These are phyloP conservation scores for Salvia splendens DNA, from an alignment of 257 asterid species.

Conservation along the genomic window DNA sequence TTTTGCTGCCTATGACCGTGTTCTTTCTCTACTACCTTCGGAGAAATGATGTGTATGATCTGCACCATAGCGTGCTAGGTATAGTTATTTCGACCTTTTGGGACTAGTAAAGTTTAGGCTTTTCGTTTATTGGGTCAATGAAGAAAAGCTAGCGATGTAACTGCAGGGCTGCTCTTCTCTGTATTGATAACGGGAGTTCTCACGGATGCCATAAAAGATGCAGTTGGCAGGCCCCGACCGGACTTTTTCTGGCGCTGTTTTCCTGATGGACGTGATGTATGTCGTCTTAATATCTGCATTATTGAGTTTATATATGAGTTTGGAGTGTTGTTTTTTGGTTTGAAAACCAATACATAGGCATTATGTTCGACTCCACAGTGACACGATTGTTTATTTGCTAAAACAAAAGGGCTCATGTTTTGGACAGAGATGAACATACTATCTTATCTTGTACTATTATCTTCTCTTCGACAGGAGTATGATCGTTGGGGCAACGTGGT, in stretches of 20 bases:
- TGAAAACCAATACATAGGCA: background rate
- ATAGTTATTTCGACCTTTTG: conserved; percentile 18
- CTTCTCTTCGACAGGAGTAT: conserved; percentile 44
- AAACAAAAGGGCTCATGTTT: too few relatives aligned
- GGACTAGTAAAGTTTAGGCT: background rate
- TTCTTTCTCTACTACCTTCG: conserved; percentile 66
- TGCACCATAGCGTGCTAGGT: conserved; percentile 80
- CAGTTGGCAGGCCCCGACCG: conserved; percentile 85
- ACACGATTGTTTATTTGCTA: too few relatives aligned
- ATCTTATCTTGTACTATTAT: background rate
- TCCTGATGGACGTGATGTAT: conserved; percentile 80
- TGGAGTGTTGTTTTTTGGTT: background rate
- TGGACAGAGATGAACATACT: background rate
- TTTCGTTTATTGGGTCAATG: background rate
- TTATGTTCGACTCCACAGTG: too few relatives aligned
- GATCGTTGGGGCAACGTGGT: conserved; percentile 67
- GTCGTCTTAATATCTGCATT: background rate
- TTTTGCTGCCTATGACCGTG: conserved; percentile 65
- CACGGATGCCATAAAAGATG: conserved; percentile 81
- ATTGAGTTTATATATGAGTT: background rate
- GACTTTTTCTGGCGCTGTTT: conserved; percentile 94
- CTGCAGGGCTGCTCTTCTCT: conserved; percentile 72
- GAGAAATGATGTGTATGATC: conserved; percentile 75
- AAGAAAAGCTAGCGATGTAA: conserved; percentile 9
- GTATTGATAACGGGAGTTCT: conserved; percentile 75